Evolutionary conservation across 139 green algal genomes (phyloP).

Genomic region (Chlamydomonas sp.): DNA sequence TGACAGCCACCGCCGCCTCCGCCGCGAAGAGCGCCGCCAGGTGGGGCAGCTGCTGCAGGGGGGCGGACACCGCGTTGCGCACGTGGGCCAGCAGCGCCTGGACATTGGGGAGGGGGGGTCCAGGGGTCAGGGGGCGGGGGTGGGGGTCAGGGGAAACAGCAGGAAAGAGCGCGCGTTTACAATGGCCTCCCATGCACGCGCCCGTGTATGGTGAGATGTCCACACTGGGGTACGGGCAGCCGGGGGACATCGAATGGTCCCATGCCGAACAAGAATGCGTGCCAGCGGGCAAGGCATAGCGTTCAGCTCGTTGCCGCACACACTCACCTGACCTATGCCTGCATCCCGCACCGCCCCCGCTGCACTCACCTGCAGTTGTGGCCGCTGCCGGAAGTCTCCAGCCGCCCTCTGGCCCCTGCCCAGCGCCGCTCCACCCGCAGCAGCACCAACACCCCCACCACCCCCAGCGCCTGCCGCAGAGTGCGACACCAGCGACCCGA

Average conservation of each 20-base stretch:
- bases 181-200: no score
- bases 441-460: neutral
- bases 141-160: neutral
- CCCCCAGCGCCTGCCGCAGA: neutral
- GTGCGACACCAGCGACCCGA: neutral
- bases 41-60: constrained; percentile 65
- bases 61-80: constrained; percentile 40
- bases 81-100: constrained; percentile 61
- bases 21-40: constrained; percentile 61
- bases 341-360: neutral
- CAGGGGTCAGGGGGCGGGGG: neutral
- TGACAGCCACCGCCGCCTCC: constrained; percentile 61
- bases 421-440: constrained; percentile 41
- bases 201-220: no score
- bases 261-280: no score
- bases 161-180: no score
- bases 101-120: neutral
- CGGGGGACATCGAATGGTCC: no score
- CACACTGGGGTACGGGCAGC: no score
- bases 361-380: constrained; percentile 27
- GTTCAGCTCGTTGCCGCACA: no score
- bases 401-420: neutral
- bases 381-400: constrained; percentile 13
- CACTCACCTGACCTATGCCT: no score
- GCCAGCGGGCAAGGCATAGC: no score